Percentiles rank a stretch among this genome's conserved stretches.
phyloP scores from a whole-genome alignment of 495 filamentous ascomycete species.

The Cairneyella variabilis region DNA sequence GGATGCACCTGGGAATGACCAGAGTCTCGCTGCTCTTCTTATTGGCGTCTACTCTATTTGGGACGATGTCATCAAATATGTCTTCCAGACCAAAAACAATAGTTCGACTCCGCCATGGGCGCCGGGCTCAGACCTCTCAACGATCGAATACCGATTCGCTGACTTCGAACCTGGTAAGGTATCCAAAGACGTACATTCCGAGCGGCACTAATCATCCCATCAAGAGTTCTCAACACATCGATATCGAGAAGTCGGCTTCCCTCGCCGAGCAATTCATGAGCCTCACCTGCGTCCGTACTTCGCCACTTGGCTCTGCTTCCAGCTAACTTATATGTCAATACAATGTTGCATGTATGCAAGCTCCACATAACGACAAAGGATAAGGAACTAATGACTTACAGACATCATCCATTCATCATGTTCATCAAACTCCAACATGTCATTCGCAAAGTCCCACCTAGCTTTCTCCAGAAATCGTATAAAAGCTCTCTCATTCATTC shows the following conservation, averaged over 20 bases:
- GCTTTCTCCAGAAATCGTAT: conserved; percentile 16
- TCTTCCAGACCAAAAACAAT: conserved; percentile 6
- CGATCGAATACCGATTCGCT: conserved; percentile 10
- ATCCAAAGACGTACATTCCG: neutral
- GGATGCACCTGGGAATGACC: neutral
- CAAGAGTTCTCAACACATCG: conserved; percentile 11
- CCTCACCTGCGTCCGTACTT: conserved; percentile 5
- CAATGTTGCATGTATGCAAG: conserved; percentile 13
- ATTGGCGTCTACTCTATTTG: conserved; percentile 9
- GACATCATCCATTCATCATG: conserved; percentile 18
- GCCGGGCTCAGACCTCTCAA: conserved; percentile 7
- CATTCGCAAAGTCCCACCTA: conserved; percentile 14
- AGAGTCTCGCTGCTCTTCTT: neutral
- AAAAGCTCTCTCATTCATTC: conserved; percentile 16
- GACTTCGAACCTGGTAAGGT: conserved; percentile 13
- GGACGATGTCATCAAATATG: conserved; percentile 13
- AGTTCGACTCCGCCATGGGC: conserved; percentile 7
- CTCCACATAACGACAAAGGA: too few relatives aligned
- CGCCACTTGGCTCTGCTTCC: conserved; percentile 13
- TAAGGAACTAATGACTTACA: neutral
- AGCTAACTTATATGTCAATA: conserved; percentile 15
- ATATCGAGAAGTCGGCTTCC: conserved; percentile 8
- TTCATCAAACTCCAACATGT: conserved; percentile 16
- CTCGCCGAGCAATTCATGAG: conserved; percentile 11
- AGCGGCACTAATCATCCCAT: neutral